These are phyloP conservation scores for Populus pruinosa DNA, from an alignment of 345 rosid genomes.

Conservation along the genomic window DNA sequence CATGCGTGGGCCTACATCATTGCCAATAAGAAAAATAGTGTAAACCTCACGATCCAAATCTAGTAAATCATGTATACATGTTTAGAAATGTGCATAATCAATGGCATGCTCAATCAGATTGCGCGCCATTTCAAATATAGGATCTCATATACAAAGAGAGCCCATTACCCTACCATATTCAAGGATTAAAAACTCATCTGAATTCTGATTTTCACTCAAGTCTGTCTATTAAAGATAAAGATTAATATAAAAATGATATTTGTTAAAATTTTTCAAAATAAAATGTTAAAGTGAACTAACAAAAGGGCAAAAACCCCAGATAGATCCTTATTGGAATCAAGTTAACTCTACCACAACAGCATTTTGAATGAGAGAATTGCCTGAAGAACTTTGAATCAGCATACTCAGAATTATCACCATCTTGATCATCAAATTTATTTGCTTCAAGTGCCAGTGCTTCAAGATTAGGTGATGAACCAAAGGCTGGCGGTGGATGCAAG, in stretches of 20 bases:
- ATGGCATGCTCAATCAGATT: not conserved
- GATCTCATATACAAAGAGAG: not conserved
- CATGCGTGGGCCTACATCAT: slow-evolving; percentile 86
- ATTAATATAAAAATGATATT: not conserved
- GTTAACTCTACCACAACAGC: not conserved
- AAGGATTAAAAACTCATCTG: not conserved
- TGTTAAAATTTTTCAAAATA: not conserved
- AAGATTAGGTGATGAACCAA: slow-evolving; percentile 94
- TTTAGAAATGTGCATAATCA: not conserved
- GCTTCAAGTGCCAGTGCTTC: slow-evolving; percentile 83
- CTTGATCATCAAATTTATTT: slow-evolving; percentile 40
- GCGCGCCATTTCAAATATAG: not conserved
- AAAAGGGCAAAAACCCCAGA: not conserved
- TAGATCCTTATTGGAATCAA: not conserved
- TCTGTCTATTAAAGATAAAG: not conserved
- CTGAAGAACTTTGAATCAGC: slow-evolving; percentile 63
- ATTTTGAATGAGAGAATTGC: slow-evolving; percentile 34
- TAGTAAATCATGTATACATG: not conserved
- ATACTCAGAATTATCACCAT: slow-evolving; percentile 72
- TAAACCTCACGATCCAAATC: slow-evolving; percentile 13
- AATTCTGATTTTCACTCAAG: not conserved
- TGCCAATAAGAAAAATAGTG: slow-evolving; percentile 2
- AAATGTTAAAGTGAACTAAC: not conserved
- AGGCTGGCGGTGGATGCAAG: slow-evolving; percentile 96
- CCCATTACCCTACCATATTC: not conserved